These are phyloP conservation scores for Monoraphidium neglectum DNA, from an alignment of 139 green algal genomes.

Conservation along the genomic window DNA sequence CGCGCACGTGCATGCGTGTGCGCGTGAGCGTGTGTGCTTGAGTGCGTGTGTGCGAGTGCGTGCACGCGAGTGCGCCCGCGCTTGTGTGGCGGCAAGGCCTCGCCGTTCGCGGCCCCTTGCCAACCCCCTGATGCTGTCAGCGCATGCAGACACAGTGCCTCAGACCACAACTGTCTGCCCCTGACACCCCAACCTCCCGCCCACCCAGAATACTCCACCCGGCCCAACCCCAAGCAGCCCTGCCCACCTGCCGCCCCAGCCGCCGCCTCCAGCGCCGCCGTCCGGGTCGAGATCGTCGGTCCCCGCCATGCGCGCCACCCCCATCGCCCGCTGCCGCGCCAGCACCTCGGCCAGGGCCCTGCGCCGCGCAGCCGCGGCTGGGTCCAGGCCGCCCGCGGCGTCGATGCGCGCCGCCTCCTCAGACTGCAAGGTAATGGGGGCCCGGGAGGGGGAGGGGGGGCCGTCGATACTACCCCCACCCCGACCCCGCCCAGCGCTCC, in stretches of 20 bases:
- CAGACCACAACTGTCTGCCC: too few species aligned
- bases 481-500: too few species aligned
- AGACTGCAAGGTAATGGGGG: background rate
- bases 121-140: background rate
- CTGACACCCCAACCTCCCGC: too few species aligned
- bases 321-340: constrained; percentile 41
- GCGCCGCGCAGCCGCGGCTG: constrained; percentile 9
- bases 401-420: background rate
- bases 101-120: background rate
- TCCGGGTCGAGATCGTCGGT: constrained; percentile 15
- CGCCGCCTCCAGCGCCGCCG: background rate
- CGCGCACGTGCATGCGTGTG: too few species aligned
- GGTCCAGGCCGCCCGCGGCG: constrained; percentile 40
- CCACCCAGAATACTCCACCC: too few species aligned
- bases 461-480: too few species aligned
- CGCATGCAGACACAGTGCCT: too few species aligned
- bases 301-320: constrained; percentile 27
- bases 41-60: constrained; percentile 19
- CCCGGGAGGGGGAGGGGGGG: too few species aligned
- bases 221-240: too few species aligned
- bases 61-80: too few species aligned
- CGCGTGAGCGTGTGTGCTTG: too few species aligned
- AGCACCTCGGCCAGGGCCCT: constrained; percentile 43
- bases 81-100: constrained; percentile 7
- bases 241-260: background rate